Base-by-base conservation (phyloP, 2,329 filamentous ascomycete species). In the Truncatella angustata region DNA sequence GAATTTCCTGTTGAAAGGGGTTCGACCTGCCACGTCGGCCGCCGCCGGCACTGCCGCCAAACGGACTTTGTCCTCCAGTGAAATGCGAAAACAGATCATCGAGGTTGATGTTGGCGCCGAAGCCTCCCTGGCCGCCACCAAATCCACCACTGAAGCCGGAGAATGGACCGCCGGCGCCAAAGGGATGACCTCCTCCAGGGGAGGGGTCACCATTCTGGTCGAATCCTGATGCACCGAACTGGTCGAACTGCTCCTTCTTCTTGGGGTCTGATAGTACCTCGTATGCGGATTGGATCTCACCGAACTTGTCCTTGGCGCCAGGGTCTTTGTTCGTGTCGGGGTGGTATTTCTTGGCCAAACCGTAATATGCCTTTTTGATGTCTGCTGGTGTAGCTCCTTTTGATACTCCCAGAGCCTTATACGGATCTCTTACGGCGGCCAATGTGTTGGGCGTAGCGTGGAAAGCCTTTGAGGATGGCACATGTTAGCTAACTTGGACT, bases 301-400 rank as follows among this genome's bases (percentile, higher is more conserved):
- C 82, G 64, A 99, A 99, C 64, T 89, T 93, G 63, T 97, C 94
- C 69, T 97, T 97, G 32, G 94, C 92, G n/a, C 77, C 81, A 3
- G 90, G 71, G 61, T 97, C 94, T 70, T 97, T 97, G 78, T 97
- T 99, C 32, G 94, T 97, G 69, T 99, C 94, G 7, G 94, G 94
- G 65, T 99, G 94, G 68, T 85, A 99, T 67, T 97, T 99, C 73
- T 99, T 99, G 18, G 94, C 94, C 54, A 97, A 78, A 47, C 92
- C 90, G 68, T 99, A 99, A 76, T 99, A 99, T 3, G 94, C 92
- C 71, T 97, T 97, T 70, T 99, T 99, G 69, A 99, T 97, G 32
- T 97, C 93, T 54, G 84, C 77, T 3, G 91, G 76, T 1, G 90
- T 86, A n/a, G 94, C 90, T 56, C 73, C 80, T 69, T 93, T 96